phyloP scores from a whole-genome alignment of 2,329 filamentous ascomycete genomes.

The Plenodomus tracheiphilus region DNA sequence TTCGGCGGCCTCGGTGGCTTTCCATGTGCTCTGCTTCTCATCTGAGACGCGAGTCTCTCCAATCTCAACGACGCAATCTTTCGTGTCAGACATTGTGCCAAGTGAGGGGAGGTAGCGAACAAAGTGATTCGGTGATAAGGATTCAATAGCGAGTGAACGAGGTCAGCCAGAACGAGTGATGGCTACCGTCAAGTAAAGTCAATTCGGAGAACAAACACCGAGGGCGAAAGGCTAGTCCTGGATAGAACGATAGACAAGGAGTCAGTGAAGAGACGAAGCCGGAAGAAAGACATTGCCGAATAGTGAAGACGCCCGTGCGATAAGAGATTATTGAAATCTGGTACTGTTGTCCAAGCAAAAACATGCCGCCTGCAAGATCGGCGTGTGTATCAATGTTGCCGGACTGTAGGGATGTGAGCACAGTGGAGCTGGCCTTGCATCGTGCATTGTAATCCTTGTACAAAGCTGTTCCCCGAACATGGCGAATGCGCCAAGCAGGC shows the following conservation, averaged over 20 bases:
- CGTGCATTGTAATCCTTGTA: conserved; percentile 6
- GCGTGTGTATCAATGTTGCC: conserved; percentile 8
- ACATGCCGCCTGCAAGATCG: conserved; percentile 7
- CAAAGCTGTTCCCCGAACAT: conserved; percentile 1
- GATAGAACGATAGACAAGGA: conserved; percentile 1
- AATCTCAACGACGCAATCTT: conserved; percentile 28
- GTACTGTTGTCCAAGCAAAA: conserved; percentile 2
- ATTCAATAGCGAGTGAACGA: conserved; percentile 1
- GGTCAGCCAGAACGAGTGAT: conserved; percentile 28
- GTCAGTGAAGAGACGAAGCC: conserved; percentile 5
- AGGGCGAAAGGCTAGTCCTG: background rate
- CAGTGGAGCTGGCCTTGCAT: conserved; percentile 5
- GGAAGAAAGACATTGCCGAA: conserved; percentile 1
- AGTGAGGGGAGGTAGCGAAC: conserved; percentile 15
- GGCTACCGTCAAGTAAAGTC: conserved; percentile 12
- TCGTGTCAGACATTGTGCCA: conserved; percentile 26
- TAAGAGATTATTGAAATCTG: conserved; percentile 3
- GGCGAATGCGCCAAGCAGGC: background rate
- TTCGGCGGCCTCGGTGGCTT: conserved; percentile 8
- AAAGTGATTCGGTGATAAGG: background rate
- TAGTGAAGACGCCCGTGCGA: conserved; percentile 7
- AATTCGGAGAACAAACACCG: background rate
- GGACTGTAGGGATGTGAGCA: conserved; percentile 2
- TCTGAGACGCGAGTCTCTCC: conserved; percentile 17
- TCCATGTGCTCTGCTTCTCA: conserved; percentile 11